phyloP scores from a whole-genome alignment of 1,139 yeast genomes.

The Hyphopichia khmerensis region DNA sequence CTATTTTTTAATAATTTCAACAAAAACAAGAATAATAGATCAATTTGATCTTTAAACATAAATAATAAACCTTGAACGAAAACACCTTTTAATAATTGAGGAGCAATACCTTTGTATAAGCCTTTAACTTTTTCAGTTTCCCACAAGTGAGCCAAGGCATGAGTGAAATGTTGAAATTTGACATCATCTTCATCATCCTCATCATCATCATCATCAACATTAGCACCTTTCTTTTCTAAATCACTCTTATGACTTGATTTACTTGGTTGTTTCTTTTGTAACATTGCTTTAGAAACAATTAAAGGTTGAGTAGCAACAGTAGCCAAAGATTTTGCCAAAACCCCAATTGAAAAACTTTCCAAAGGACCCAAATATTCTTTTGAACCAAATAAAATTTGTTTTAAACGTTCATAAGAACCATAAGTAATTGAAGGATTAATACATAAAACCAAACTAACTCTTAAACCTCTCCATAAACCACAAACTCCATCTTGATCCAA shows the following conservation, averaged over 20 bases:
- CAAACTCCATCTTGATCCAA: slow-evolving; percentile 64
- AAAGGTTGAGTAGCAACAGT: slow-evolving; percentile 82
- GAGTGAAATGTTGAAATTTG: slow-evolving; percentile 38
- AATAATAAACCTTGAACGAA: slow-evolving; percentile 83
- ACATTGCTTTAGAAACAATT: slow-evolving; percentile 80
- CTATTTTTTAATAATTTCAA: slow-evolving; percentile 29
- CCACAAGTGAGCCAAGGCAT: slow-evolving; percentile 47
- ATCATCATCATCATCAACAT: slow-evolving; percentile 11
- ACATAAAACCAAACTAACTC: slow-evolving; percentile 77
- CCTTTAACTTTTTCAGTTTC: slow-evolving; percentile 41
- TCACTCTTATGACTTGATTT: slow-evolving; percentile 6
- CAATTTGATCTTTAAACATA: slow-evolving; percentile 75
- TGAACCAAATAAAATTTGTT: slow-evolving; percentile 48
- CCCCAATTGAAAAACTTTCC: slow-evolving; percentile 74
- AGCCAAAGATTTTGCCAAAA: slow-evolving; percentile 77
- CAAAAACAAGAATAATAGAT: slow-evolving; percentile 42
- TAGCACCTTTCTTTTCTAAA: slow-evolving; percentile 7
- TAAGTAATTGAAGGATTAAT: slow-evolving; percentile 86
- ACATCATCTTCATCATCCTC: slow-evolving; percentile 33
- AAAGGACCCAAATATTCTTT: slow-evolving; percentile 55
- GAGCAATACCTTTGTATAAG: slow-evolving; percentile 77
- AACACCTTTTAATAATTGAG: slow-evolving; percentile 80
- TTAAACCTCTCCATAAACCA: slow-evolving; percentile 84
- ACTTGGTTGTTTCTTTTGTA: slow-evolving; percentile 52
- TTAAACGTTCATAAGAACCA: slow-evolving; percentile 76